A percentile compares a stretch with the other conserved stretches of the same genome.
These are phyloP conservation scores for Periconia sp. DNA, from an alignment of 2,329 filamentous ascomycete species.

Conservation along the genomic window DNA sequence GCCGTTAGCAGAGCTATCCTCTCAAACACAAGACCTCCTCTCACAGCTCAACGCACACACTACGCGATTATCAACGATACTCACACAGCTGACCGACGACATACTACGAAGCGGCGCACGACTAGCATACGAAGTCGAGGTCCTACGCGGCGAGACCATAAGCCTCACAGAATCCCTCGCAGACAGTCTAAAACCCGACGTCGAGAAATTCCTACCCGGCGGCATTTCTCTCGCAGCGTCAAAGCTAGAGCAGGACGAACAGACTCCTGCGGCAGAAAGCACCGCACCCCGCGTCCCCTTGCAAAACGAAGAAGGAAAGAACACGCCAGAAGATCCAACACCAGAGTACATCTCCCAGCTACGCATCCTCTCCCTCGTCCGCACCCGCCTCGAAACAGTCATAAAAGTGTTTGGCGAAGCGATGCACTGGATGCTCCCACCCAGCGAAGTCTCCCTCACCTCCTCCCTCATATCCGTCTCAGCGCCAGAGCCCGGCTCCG, in stretches of 20 bases:
- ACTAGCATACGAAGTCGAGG: slow-evolving; percentile 91
- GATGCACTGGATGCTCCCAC: slow-evolving; percentile 93
- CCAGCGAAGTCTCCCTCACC: slow-evolving; percentile 81
- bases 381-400: slow-evolving; percentile 83
- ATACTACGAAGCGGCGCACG: slow-evolving; percentile 88
- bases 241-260: slow-evolving; percentile 6
- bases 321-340: slow-evolving; percentile 17
- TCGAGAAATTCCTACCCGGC: slow-evolving; percentile 72
- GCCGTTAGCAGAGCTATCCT: slow-evolving; percentile 76
- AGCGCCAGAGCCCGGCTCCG: slow-evolving; percentile 74
- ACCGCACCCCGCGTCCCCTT: slow-evolving; percentile 3
- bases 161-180: slow-evolving; percentile 79
- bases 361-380: slow-evolving; percentile 81
- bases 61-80: slow-evolving; percentile 76
- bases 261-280: slow-evolving; percentile 8
- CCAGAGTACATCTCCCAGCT: slow-evolving; percentile 73
- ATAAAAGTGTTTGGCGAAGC: slow-evolving; percentile 92
- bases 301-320: not conserved
- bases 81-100: slow-evolving; percentile 92
- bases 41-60: slow-evolving; percentile 90
- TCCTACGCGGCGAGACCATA: slow-evolving; percentile 85
- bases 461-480: slow-evolving; percentile 91
- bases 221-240: slow-evolving; percentile 32
- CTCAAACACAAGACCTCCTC: slow-evolving; percentile 81
- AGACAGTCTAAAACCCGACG: slow-evolving; percentile 73